Evolutionary conservation across 805 yeast genomes (phyloP).

Genomic region (Spathaspora sp.): DNA sequence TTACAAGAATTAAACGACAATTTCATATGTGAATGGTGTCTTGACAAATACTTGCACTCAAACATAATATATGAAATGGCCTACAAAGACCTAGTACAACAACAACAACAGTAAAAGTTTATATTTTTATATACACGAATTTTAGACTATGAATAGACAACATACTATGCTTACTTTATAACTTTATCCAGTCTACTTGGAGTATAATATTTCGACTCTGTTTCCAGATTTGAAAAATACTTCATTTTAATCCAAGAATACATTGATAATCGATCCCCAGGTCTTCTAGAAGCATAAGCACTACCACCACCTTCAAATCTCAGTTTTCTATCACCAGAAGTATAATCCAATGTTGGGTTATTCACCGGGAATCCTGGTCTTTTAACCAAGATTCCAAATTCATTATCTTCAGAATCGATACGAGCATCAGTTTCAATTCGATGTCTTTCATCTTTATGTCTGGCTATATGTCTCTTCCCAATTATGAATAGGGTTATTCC

Average conservation of each 20-base stretch:
- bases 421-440: conserved; percentile 32
- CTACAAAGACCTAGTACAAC: conserved; percentile 25
- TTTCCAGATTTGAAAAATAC: conserved; percentile 6
- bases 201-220: conserved; percentile 4
- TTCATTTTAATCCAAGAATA: conserved; percentile 18
- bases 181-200: conserved; percentile 8
- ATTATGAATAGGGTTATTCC: conserved; percentile 29
- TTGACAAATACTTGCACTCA: conserved; percentile 30
- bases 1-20: conserved; percentile 42
- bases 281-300: conserved; percentile 53
- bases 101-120: not conserved
- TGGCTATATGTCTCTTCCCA: conserved; percentile 35
- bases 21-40: conserved; percentile 44
- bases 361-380: conserved; percentile 55
- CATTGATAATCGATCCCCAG: conserved; percentile 50
- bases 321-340: conserved; percentile 45
- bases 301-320: conserved; percentile 67
- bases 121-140: not conserved
- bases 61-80: conserved; percentile 40
- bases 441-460: conserved; percentile 32
- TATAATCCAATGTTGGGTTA: conserved; percentile 27
- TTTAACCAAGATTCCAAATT: conserved; percentile 27
- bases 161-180: not conserved
- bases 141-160: not conserved
- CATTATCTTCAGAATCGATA: conserved; percentile 24